These are phyloP conservation scores for Astrephomene gubernaculifera DNA, from an alignment of 139 green algal genomes.

Conservation along the genomic window DNA sequence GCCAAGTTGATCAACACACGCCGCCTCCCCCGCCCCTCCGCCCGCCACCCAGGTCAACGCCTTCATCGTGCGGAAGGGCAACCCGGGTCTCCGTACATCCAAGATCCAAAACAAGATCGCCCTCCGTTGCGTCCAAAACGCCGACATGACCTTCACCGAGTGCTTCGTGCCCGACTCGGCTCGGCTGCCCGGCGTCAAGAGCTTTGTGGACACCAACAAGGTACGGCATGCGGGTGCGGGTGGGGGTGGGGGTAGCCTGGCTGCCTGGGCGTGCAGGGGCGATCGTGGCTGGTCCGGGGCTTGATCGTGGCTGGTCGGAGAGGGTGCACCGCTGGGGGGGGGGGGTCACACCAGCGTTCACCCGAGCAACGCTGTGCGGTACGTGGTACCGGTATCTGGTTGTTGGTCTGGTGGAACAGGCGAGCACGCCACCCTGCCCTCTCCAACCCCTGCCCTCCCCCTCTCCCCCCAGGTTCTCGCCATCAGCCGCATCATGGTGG, in stretches of 20 bases:
- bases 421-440: neutral
- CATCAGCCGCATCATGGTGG: constrained; percentile 93
- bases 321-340: too few species aligned
- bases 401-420: too few species aligned
- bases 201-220: constrained; percentile 83
- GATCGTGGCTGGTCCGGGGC: too few species aligned
- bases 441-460: neutral
- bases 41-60: constrained; percentile 77
- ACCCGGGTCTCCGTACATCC: constrained; percentile 72
- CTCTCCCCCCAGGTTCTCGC: constrained; percentile 77
- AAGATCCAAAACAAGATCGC: constrained; percentile 98
- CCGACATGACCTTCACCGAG: constrained; percentile 88
- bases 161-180: constrained; percentile 92
- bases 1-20: too few species aligned
- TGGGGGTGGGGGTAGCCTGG: neutral
- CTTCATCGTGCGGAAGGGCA: constrained; percentile 94
- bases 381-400: too few species aligned
- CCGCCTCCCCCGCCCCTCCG: neutral
- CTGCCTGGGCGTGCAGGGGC: neutral
- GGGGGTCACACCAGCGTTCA: too few species aligned
- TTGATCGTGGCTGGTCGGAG: too few species aligned
- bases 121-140: constrained; percentile 93
- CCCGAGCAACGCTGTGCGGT: too few species aligned
- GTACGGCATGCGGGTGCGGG: constrained; percentile 35
- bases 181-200: constrained; percentile 85